Evolutionary conservation across 2,329 filamentous ascomycete genomes (phyloP), one percentile per base, ranked within the genome.

Genomic region (Didymosphaeria variabile): DNA sequence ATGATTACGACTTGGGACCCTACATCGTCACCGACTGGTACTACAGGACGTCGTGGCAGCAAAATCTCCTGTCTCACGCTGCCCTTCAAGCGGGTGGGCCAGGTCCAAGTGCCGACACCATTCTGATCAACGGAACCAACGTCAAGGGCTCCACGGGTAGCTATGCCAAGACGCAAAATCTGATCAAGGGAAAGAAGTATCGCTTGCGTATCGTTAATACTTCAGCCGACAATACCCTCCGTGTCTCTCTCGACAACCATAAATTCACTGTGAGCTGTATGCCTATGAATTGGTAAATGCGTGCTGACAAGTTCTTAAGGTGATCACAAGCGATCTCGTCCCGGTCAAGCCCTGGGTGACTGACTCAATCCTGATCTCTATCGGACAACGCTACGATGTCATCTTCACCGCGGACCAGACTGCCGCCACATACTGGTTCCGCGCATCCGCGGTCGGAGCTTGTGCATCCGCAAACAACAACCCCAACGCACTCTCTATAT

Each of bases 21-120:
- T 68, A 89, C 8, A 78, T 86, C 36, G 68, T 90, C 15, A 83
- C 80, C 21, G 89, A 91, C 67, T 91, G 87, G 87, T 88, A 88
- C 70, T 86, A 71, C 46, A 26, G 63, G 63, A 72, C 55, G 55
- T 50, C 50, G 49, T 67, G 63, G 73, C 65, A 51, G 62, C 68
- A 60, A 65, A 67, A 52, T 19, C 40, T 51, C 7, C 57, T 67
- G 10, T 68, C 74, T 2, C 60, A 69, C 26, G 34, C 50, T 7
- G 74, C 72, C 51, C 64, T 78, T 36, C 79, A 80, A 51, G 7
- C 31, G 3, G 72, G 73, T 13, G 49, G 47, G 3, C 60, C 72
- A 26, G 72, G 72, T 10, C 78, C 78, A 3, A 69, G 72, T n/a
- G 71, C 67, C 31, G 86, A 88, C 55, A 71, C 46, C 29, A 58